phyloP scores from a whole-genome alignment of 129 eudicot species.

The Centaurea solstitialis region DNA sequence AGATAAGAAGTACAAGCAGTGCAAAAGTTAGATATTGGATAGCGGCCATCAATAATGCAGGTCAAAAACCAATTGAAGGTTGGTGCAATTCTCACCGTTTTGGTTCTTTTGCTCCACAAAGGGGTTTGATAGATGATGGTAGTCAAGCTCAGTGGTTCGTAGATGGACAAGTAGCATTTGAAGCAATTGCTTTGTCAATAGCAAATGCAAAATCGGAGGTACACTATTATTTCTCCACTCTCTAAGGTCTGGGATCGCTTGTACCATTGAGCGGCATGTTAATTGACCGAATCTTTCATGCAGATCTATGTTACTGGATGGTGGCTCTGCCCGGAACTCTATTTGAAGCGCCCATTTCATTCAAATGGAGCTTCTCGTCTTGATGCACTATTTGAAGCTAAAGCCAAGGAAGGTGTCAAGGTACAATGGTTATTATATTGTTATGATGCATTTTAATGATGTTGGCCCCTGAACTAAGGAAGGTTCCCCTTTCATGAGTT shows the following conservation, averaged over 20 bases:
- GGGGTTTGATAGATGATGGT: constrained; percentile 74
- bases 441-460: not conserved
- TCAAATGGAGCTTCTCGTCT: constrained; percentile 68
- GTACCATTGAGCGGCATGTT: not conserved
- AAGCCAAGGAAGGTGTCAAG: constrained; percentile 98
- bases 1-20: constrained; percentile 67
- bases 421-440: constrained; percentile 30
- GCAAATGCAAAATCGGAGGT: constrained; percentile 95
- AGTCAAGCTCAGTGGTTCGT: constrained; percentile 96
- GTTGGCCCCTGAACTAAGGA: not conserved
- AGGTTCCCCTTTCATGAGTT: not conserved
- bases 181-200: constrained; percentile 85
- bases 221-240: constrained; percentile 1
- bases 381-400: constrained; percentile 84
- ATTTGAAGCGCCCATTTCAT: constrained; percentile 82
- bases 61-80: constrained; percentile 62
- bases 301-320: constrained; percentile 97
- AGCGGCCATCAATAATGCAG: constrained; percentile 70
- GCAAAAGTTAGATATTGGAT: constrained; percentile 78
- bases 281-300: constrained; percentile 21
- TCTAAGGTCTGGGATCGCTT: not conserved
- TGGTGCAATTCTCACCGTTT: constrained; percentile 91
- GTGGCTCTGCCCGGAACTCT: constrained; percentile 99
- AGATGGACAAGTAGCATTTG: constrained; percentile 90
- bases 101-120: constrained; percentile 84